phyloP scores from a whole-genome alignment of 768 basidiomycete species.

The Leccinum olivaceopallidum region DNA sequence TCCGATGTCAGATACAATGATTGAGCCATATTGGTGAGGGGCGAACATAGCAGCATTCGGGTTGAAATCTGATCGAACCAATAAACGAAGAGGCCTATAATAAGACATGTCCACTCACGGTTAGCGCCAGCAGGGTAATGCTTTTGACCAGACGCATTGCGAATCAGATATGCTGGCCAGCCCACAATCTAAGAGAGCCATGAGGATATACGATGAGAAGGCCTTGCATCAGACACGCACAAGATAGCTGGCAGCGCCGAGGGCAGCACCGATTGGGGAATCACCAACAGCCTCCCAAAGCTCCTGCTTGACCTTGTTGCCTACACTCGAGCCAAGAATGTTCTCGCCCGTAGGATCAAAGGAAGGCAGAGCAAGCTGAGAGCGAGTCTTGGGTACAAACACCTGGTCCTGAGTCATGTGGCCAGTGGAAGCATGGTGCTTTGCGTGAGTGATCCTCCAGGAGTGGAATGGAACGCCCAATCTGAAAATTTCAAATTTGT shows the following conservation, averaged over 20 bases:
- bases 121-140: conserved; percentile 77
- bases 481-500: conserved; percentile 39
- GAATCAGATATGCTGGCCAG: conserved; percentile 81
- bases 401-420: conserved; percentile 97
- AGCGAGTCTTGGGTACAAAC: conserved; percentile 90
- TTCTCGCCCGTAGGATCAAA: conserved; percentile 72
- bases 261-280: conserved; percentile 74
- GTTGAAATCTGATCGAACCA: conserved; percentile 59
- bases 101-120: conserved; percentile 50
- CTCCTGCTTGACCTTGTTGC: conserved; percentile 67
- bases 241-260: conserved; percentile 57
- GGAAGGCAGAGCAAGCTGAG: conserved; percentile 60
- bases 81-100: not conserved
- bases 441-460: conserved; percentile 92
- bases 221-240: conserved; percentile 37
- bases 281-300: conserved; percentile 88
- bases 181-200: conserved; percentile 57
- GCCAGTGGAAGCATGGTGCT: conserved; percentile 93
- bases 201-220: conserved; percentile 2
- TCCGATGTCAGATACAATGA: conserved; percentile 84
- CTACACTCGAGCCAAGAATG: conserved; percentile 60
- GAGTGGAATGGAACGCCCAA: conserved; percentile 96
- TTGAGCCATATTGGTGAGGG: conserved; percentile 73
- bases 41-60: conserved; percentile 80
- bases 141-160: conserved; percentile 84